These are phyloP conservation scores for Podospora didyma DNA, from an alignment of 495 filamentous ascomycete genomes.

Conservation along the genomic window DNA sequence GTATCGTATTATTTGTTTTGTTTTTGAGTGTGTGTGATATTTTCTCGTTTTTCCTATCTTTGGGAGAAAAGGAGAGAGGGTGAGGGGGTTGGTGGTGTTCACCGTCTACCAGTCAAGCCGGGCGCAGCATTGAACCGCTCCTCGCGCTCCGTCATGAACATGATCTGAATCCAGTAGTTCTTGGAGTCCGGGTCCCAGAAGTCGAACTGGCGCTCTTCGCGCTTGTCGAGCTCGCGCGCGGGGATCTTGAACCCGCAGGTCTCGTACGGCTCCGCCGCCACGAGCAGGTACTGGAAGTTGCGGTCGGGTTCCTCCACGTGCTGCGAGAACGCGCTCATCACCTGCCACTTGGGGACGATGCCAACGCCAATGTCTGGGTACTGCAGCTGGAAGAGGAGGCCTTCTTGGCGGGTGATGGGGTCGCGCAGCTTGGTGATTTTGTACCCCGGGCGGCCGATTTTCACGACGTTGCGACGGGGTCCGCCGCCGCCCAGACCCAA, in stretches of 20 bases:
- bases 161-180: conserved; percentile 98
- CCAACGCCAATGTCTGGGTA: conserved; percentile 85
- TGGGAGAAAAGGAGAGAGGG: too few relatives aligned
- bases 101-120: conserved; percentile 59
- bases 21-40: background rate
- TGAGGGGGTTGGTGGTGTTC: too few relatives aligned
- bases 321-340: conserved; percentile 98
- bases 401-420: conserved; percentile 83
- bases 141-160: conserved; percentile 98
- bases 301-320: conserved; percentile 93
- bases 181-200: conserved; percentile 96
- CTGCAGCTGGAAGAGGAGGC: conserved; percentile 89
- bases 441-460: conserved; percentile 96
- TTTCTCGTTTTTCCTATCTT: background rate
- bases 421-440: conserved; percentile 96
- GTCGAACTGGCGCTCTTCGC: conserved; percentile 77
- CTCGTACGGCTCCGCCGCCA: conserved; percentile 97
- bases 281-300: conserved; percentile 87
- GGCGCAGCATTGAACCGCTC: conserved; percentile 93
- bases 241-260: conserved; percentile 95
- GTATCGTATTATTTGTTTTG: too few relatives aligned
- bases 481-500: conserved; percentile 34
- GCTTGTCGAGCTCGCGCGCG: conserved; percentile 86
- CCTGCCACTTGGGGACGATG: conserved; percentile 76
- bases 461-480: conserved; percentile 84